Evolutionary conservation across 495 filamentous ascomycete species (phyloP).

Genomic region (Aspergillus panamensis): DNA sequence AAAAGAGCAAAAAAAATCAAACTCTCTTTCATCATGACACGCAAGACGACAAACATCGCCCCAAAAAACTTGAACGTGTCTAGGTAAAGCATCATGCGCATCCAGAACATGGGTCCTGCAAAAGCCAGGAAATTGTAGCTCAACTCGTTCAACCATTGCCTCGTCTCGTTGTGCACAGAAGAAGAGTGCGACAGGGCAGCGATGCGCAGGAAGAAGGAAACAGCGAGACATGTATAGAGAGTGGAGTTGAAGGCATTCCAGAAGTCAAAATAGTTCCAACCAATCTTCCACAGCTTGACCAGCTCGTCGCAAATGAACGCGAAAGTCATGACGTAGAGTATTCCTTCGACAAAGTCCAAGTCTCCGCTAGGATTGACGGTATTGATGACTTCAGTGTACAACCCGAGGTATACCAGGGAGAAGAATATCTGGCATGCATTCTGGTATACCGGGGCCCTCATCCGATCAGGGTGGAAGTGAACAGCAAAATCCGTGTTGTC

Average conservation of each 20-base stretch:
- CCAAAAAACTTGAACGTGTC: slow-evolving; percentile 96
- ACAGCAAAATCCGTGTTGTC: slow-evolving; percentile 67
- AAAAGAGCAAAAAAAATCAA: slow-evolving; percentile 97
- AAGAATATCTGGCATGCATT: slow-evolving; percentile 83
- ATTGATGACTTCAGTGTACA: slow-evolving; percentile 91
- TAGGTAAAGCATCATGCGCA: slow-evolving; percentile 85
- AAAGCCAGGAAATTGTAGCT: slow-evolving; percentile 93
- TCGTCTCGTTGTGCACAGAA: slow-evolving; percentile 44
- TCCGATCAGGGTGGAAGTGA: slow-evolving; percentile 89
- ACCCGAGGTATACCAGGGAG: slow-evolving; percentile 72
- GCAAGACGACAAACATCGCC: slow-evolving; percentile 92
- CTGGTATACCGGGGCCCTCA: slow-evolving; percentile 89
- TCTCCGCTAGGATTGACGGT: slow-evolving; percentile 78
- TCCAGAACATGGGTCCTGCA: slow-evolving; percentile 95
- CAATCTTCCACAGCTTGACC: slow-evolving; percentile 88
- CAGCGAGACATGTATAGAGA: slow-evolving; percentile 71
- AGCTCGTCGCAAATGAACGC: slow-evolving; percentile 90
- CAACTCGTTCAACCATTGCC: slow-evolving; percentile 69
- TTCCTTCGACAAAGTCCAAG: slow-evolving; percentile 75
- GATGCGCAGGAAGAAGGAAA: slow-evolving; percentile 73
- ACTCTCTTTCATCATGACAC: slow-evolving; percentile 99
- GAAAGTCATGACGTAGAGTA: slow-evolving; percentile 87
- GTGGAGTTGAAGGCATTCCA: slow-evolving; percentile 92
- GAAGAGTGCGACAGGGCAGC: slow-evolving; percentile 66
- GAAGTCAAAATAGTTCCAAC: slow-evolving; percentile 81